phyloP scores from a whole-genome alignment of 176 grass and related monocot species.

The Melocanna baccifera region DNA sequence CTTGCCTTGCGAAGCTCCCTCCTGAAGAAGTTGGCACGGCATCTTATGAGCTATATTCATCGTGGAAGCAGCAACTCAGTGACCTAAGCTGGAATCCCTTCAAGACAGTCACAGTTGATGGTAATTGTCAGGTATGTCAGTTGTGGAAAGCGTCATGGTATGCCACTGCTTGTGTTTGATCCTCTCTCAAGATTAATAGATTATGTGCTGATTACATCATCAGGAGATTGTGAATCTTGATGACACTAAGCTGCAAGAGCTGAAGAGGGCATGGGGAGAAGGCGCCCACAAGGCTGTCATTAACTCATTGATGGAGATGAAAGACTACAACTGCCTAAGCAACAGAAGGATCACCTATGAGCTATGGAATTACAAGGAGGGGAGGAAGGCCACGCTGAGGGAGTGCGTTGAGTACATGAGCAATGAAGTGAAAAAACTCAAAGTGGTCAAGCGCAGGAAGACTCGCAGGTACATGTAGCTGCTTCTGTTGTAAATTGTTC shows the following conservation, averaged over 20 bases:
- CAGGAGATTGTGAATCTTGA: constrained; percentile 30
- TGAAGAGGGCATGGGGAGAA: constrained; percentile 30
- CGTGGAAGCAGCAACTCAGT: constrained; percentile 31
- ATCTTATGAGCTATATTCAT: constrained; percentile 10
- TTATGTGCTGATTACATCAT: neutral
- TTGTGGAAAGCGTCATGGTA: neutral
- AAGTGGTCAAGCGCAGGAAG: too few relatives aligned
- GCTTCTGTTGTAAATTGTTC: too few relatives aligned
- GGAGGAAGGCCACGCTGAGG: constrained; percentile 24
- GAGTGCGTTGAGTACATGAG: constrained; percentile 14
- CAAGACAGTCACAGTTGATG: constrained; percentile 17
- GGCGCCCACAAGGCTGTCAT: constrained; percentile 16
- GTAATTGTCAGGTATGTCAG: constrained; percentile 4
- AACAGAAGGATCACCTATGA: constrained; percentile 7
- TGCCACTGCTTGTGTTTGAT: neutral
- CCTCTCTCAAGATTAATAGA: neutral
- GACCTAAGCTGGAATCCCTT: constrained; percentile 46
- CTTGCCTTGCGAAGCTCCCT: constrained; percentile 24
- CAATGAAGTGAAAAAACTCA: constrained; percentile 20
- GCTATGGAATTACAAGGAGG: constrained; percentile 36
- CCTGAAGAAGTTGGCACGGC: neutral
- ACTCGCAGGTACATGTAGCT: too few relatives aligned
- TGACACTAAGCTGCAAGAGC: constrained; percentile 38
- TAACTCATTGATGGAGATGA: constrained; percentile 26
- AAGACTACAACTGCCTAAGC: constrained; percentile 1